Percentiles rank a stretch among this genome's conserved stretches.
These are phyloP conservation scores for Auriscalpium vulgare DNA, from an alignment of 768 basidiomycete species.

Conservation along the genomic window DNA sequence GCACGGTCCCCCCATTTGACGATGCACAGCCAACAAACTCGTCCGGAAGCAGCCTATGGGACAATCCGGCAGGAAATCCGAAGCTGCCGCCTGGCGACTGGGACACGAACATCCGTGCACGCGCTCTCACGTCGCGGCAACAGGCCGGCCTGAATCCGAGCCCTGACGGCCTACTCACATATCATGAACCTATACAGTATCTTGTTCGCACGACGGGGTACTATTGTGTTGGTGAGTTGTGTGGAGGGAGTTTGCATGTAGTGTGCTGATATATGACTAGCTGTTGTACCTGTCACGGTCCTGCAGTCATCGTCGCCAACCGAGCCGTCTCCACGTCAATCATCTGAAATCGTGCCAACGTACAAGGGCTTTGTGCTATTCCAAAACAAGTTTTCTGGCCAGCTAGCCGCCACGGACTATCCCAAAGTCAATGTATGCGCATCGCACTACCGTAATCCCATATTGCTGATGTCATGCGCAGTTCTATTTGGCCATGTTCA, in stretches of 20 bases:
- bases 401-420: slow-evolving; percentile 88
- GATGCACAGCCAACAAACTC: slow-evolving; percentile 15
- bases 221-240: slow-evolving; percentile 81
- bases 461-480: slow-evolving; percentile 20
- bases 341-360: slow-evolving; percentile 60
- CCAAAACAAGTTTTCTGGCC: slow-evolving; percentile 80
- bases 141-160: slow-evolving; percentile 35
- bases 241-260: not conserved
- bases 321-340: slow-evolving; percentile 19
- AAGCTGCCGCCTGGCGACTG: slow-evolving; percentile 40
- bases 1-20: slow-evolving; percentile 13
- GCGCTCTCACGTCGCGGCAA: slow-evolving; percentile 13
- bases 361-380: slow-evolving; percentile 81
- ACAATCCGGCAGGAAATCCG: slow-evolving; percentile 54
- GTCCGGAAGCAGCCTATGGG: slow-evolving; percentile 37
- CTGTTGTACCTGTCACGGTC: slow-evolving; percentile 85
- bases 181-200: slow-evolving; percentile 74
- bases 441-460: not conserved
- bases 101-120: slow-evolving; percentile 20
- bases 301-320: slow-evolving; percentile 27
- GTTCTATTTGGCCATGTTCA: slow-evolving; percentile 85
- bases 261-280: slow-evolving; percentile 29
- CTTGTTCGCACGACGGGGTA: slow-evolving; percentile 82
- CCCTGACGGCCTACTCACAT: slow-evolving; percentile 43
- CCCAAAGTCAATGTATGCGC: slow-evolving; percentile 87